Evolutionary conservation across 164 flowering plant species (phyloP).

Genomic region (Dillenia turbinata): DNA sequence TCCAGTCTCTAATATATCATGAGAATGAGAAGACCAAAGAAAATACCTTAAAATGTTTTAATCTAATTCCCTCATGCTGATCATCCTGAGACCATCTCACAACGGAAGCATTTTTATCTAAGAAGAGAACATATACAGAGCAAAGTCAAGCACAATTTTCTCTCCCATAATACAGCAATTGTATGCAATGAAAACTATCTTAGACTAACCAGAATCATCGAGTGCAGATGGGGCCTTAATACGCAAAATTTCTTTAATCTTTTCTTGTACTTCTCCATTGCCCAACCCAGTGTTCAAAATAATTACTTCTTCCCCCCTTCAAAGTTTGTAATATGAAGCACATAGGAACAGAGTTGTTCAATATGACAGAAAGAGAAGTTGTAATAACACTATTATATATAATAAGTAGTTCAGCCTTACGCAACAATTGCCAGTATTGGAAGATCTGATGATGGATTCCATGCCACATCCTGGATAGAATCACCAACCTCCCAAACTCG

Average conservation of each 20-base stretch:
- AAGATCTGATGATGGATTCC: constrained; percentile 82
- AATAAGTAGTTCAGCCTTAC: constrained; percentile 33
- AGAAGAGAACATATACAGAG: constrained; percentile 3
- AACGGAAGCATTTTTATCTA: constrained; percentile 33
- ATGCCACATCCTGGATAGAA: constrained; percentile 65
- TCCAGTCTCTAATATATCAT: background rate
- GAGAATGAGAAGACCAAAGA: background rate
- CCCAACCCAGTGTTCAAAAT: constrained; percentile 75
- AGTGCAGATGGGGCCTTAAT: constrained; percentile 26
- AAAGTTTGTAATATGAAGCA: constrained; percentile 5
- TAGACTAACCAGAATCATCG: constrained; percentile 59
- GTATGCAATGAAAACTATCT: background rate
- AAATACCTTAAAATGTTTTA: constrained; percentile 79
- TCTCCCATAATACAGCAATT: background rate
- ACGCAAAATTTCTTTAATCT: constrained; percentile 55
- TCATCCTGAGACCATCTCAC: constrained; percentile 77
- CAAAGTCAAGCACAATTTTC: constrained; percentile 3
- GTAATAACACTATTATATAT: background rate
- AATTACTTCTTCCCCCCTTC: constrained; percentile 76
- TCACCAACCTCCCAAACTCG: constrained; percentile 69
- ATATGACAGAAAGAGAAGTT: background rate
- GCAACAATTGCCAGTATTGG: constrained; percentile 70
- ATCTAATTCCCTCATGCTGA: constrained; percentile 57
- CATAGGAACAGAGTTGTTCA: background rate
- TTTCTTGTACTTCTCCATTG: constrained; percentile 60